Evolutionary conservation across 2,329 filamentous ascomycete genomes (phyloP).

Genomic region (Dothideomycetes sp.): DNA sequence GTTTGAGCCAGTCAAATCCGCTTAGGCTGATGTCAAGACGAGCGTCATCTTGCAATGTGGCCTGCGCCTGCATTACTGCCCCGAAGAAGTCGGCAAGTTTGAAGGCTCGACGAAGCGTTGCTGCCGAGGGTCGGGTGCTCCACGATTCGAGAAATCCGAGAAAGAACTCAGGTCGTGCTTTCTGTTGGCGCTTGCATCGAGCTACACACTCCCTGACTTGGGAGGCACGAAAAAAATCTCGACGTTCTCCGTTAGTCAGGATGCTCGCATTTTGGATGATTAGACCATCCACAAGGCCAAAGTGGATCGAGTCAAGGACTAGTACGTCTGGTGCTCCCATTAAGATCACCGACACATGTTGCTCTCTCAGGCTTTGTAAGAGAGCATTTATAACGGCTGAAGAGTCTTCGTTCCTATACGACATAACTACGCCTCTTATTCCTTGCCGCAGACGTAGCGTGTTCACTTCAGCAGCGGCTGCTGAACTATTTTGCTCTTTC

Average conservation of each 20-base stretch:
- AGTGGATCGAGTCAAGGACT: conserved; percentile 12
- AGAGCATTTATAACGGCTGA: conserved; percentile 11
- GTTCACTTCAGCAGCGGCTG: conserved; percentile 7
- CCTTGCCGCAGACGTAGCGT: conserved; percentile 14
- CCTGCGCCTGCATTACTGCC: conserved; percentile 11
- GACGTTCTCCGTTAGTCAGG: conserved; percentile 11
- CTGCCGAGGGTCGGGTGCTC: conserved; percentile 13
- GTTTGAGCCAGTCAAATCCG: conserved; percentile 17
- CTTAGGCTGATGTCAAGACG: conserved; percentile 16
- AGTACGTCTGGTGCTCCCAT: conserved; percentile 13
- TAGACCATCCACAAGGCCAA: conserved; percentile 14
- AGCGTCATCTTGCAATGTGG: conserved; percentile 4
- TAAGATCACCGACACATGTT: conserved; percentile 14
- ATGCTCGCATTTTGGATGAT: conserved; percentile 15
- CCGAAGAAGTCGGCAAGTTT: conserved; percentile 18
- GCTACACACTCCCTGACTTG: conserved; percentile 15
- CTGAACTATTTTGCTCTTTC: background rate
- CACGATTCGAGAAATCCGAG: conserved; percentile 17
- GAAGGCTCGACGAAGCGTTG: conserved; percentile 14
- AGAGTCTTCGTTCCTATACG: conserved; percentile 11
- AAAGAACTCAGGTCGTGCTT: conserved; percentile 14
- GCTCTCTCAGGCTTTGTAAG: conserved; percentile 2
- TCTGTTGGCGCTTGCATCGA: conserved; percentile 15
- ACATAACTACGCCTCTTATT: conserved; percentile 13
- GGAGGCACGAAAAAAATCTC: conserved; percentile 15